Base-by-base conservation (phyloP, 2,329 filamentous ascomycete genomes). In the Metarhizium guizhouense region DNA sequence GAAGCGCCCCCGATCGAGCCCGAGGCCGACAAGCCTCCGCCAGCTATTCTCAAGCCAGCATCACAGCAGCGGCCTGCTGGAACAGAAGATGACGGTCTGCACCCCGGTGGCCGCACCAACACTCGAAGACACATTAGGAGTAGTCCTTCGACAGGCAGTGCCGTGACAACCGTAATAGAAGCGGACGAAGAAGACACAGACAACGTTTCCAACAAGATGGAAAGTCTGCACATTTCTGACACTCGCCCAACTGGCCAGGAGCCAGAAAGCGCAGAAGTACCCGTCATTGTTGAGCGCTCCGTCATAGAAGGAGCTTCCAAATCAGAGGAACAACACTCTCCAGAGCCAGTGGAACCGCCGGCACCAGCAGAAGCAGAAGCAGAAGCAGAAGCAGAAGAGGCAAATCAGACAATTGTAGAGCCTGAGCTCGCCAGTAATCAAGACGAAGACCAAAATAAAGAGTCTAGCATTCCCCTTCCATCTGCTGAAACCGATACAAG, bases 111-210 rank as follows among this genome's bases (percentile, higher is more conserved):
- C 54, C 76, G 69, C 43, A 84, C 86, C 54, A 95, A 90, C 64
- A 93, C 90, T 6, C 85, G 92, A 66, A 81, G 90, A 60, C 90
- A 96, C 69, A 86, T 83, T 61, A 79, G 90, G 63, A 88, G 89
- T 68, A 92, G 86, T 60, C 87, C 88, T 29, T 93, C 88, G 14
- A 86, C 87, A 14, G 86, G 88, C 51, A 90, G 86, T 54, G 81
- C 86, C 4, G 87, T 96, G 20, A 84, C 85, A 1, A 94, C 90
- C 0, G 90, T 95, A 14, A 80, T 90, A 40, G 90, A 95, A 67
- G 84, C 90, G 52, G 85, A 88, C 55, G 90, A 95, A 64, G 91
- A 95, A 58, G 83, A 87, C 18, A 63, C 72, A 18, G 70, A 73
- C 2, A 73, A 76, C 29, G 68, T 80, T 25, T 70, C 75, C 20